Percentiles rank a stretch among this genome's conserved stretches.
Evolutionary conservation across 371 early-diverging fungal species (phyloP).

Genomic region (Capillidium heterosporum): DNA sequence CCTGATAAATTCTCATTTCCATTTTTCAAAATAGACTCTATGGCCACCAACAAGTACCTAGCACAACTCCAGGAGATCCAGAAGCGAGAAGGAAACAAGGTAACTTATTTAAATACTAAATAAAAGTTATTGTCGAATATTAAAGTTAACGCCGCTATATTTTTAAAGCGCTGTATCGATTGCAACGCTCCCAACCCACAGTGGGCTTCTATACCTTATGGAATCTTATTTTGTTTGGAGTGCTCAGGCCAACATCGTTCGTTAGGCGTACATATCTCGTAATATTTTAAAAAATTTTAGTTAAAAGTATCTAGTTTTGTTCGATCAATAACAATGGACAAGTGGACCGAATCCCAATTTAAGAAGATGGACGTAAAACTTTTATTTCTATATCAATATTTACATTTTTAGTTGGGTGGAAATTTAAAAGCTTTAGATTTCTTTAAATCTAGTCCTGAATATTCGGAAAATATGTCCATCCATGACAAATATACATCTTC

Average conservation of each 20-base stretch:
- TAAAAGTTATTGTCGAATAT: not conserved
- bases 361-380: slow-evolving; percentile 64
- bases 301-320: slow-evolving; percentile 53
- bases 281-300: slow-evolving; percentile 3
- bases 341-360: slow-evolving; percentile 89
- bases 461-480: slow-evolving; percentile 53
- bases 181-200: slow-evolving; percentile 69
- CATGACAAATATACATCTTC: slow-evolving; percentile 67
- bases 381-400: not conserved
- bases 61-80: slow-evolving; percentile 29
- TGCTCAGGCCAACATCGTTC: slow-evolving; percentile 87
- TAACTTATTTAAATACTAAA: slow-evolving; percentile 7
- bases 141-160: not conserved
- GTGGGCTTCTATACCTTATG: slow-evolving; percentile 91
- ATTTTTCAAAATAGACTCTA: too few species aligned
- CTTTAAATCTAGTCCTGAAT: slow-evolving; percentile 73
- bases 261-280: slow-evolving; percentile 86
- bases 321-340: slow-evolving; percentile 95
- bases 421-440: slow-evolving; percentile 77
- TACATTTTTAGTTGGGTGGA: slow-evolving; percentile 53
- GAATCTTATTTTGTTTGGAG: slow-evolving; percentile 94
- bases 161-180: slow-evolving; percentile 46
- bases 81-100: slow-evolving; percentile 44
- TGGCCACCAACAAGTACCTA: not conserved
- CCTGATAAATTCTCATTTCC: too few species aligned